These are phyloP conservation scores for Moesziomyces aphidis DNA, from an alignment of 1,284 basidiomycete species.

Conservation along the genomic window DNA sequence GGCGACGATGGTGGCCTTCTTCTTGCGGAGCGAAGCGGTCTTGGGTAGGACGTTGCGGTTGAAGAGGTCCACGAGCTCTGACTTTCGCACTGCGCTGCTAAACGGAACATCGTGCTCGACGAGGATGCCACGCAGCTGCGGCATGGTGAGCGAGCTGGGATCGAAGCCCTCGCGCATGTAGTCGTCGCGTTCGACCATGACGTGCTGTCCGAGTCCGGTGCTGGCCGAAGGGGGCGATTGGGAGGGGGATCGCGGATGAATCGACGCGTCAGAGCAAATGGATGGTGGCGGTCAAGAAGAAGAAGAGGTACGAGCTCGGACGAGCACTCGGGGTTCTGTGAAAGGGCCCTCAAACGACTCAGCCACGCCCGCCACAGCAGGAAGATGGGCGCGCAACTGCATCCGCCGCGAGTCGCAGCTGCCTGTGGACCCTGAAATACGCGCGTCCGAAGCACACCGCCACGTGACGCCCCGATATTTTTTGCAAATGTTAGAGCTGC, in stretches of 20 bases:
- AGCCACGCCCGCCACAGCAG: background rate
- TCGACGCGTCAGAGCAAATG: background rate
- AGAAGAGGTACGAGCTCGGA: background rate
- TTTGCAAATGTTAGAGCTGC: background rate
- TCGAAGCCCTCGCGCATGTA: conserved; percentile 89
- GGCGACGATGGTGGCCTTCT: conserved; percentile 72
- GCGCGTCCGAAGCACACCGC: background rate
- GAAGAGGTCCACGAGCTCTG: conserved; percentile 84
- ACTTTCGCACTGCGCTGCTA: conserved; percentile 83
- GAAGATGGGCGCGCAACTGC: background rate
- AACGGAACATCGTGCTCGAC: conserved; percentile 83
- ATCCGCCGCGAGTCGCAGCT: background rate
- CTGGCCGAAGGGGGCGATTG: background rate
- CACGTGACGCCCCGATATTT: background rate
- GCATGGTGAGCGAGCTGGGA: conserved; percentile 79
- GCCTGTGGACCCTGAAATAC: background rate
- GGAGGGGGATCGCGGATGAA: background rate
- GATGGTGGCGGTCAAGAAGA: background rate
- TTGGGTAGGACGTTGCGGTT: conserved; percentile 71
- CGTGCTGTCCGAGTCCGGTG: background rate
- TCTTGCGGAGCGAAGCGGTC: conserved; percentile 68
- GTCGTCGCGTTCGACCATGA: conserved; percentile 48
- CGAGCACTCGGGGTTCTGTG: conserved; percentile 5
- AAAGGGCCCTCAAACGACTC: background rate
- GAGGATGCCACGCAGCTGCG: conserved; percentile 83